Percentiles rank a stretch among this genome's conserved stretches.
These are phyloP conservation scores for Xanthoceras sorbifolium DNA, from an alignment of 345 rosid species.

Conservation along the genomic window DNA sequence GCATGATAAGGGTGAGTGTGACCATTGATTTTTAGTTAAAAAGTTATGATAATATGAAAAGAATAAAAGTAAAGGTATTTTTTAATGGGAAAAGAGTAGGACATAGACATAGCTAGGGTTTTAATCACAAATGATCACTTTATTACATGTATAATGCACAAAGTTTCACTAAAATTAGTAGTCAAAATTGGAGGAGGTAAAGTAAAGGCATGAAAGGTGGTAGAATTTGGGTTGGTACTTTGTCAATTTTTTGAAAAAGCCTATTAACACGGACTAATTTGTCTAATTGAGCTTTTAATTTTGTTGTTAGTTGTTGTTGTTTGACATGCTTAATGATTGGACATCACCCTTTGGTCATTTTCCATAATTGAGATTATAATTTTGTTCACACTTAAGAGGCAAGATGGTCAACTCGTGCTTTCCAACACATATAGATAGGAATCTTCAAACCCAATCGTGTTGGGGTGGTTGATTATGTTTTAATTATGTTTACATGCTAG, in stretches of 20 bases:
- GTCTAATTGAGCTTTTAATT: slow-evolving; percentile 6
- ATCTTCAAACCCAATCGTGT: neutral
- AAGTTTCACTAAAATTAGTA: neutral
- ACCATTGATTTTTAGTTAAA: neutral
- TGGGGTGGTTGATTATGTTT: too few relatives aligned
- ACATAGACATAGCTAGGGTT: neutral
- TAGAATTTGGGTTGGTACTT: neutral
- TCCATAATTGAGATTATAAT: neutral
- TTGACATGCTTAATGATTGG: slow-evolving; percentile 1
- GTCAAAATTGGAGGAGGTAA: neutral
- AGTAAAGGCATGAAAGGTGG: neutral
- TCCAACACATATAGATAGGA: neutral
- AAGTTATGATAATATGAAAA: neutral
- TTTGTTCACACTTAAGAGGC: neutral
- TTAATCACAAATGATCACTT: neutral
- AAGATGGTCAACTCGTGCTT: neutral
- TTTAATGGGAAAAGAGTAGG: slow-evolving; percentile 6
- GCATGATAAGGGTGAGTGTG: neutral
- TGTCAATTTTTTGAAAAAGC: neutral
- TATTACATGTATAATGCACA: neutral
- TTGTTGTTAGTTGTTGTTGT: neutral
- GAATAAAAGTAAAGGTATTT: neutral
- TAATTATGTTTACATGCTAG: too few relatives aligned
- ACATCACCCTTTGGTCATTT: neutral
- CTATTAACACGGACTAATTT: slow-evolving; percentile 3